Evolutionary conservation across 2,329 filamentous ascomycete genomes (phyloP).

Genomic region (Cadophora gregata): DNA sequence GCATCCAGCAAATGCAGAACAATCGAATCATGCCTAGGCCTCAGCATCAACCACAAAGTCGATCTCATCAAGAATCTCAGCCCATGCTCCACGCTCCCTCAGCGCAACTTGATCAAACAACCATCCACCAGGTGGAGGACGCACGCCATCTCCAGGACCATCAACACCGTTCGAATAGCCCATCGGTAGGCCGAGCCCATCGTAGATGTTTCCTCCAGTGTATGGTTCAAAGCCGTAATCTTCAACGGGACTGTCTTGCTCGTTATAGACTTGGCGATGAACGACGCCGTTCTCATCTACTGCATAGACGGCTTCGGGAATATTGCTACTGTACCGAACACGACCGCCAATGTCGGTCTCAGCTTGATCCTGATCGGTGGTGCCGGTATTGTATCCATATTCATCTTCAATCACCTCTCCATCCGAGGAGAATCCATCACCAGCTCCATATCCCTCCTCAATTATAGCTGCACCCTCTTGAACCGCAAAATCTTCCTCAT

Average conservation of each 20-base stretch:
- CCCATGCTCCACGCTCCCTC: background rate
- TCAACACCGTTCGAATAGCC: background rate
- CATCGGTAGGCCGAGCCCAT: background rate
- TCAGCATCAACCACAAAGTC: background rate
- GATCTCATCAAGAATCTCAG: constrained; percentile 8
- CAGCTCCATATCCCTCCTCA: background rate
- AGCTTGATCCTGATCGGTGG: background rate
- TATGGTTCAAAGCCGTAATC: background rate
- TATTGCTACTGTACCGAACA: background rate
- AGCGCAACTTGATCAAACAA: constrained; percentile 11
- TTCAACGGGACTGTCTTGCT: background rate
- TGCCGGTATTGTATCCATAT: background rate
- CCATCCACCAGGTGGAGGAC: constrained; percentile 12
- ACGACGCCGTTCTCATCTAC: background rate
- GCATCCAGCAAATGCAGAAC: background rate
- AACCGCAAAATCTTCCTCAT: background rate
- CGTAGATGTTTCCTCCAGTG: background rate
- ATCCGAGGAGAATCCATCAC: constrained; percentile 1
- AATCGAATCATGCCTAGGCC: background rate
- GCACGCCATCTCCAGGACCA: background rate
- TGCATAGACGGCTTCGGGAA: background rate
- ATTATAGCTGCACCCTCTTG: background rate
- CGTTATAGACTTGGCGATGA: background rate
- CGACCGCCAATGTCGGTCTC: background rate
- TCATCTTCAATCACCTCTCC: background rate